These are phyloP conservation scores for Clonostachys rosea DNA, from an alignment of 2,329 filamentous ascomycete species.

Conservation along the genomic window DNA sequence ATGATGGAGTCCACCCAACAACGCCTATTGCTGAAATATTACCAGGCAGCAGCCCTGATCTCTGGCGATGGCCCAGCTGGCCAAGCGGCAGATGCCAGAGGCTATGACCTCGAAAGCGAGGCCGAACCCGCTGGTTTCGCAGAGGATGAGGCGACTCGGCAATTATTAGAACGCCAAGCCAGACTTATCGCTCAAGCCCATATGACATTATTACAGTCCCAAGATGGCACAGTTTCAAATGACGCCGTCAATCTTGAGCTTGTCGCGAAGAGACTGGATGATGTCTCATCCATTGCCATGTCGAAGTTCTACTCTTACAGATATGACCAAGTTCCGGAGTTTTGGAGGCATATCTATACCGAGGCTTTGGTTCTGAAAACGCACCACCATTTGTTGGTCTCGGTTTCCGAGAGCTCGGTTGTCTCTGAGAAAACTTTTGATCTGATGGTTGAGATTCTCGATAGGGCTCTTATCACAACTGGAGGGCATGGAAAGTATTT, in stretches of 20 bases:
- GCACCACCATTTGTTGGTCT: slow-evolving; percentile 22
- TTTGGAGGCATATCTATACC: slow-evolving; percentile 69
- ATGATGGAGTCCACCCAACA: too few species aligned
- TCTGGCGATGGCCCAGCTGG: too few species aligned
- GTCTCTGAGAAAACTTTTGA: slow-evolving; percentile 30
- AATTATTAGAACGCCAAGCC: too few species aligned
- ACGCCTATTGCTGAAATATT: too few species aligned
- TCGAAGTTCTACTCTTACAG: slow-evolving; percentile 66
- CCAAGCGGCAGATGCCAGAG: too few species aligned
- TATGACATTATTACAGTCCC: too few species aligned
- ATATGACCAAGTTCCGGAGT: slow-evolving; percentile 59
- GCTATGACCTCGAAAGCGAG: too few species aligned
- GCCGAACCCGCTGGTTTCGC: too few species aligned
- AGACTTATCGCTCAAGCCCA: too few species aligned
- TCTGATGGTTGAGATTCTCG: slow-evolving; percentile 60
- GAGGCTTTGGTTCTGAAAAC: slow-evolving; percentile 65
- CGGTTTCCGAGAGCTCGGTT: not conserved
- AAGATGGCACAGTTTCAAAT: not conserved
- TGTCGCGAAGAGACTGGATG: slow-evolving; percentile 39
- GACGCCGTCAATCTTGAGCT: slow-evolving; percentile 9
- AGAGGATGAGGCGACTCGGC: too few species aligned
- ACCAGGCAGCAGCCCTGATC: too few species aligned
- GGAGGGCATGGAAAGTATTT: slow-evolving; percentile 53
- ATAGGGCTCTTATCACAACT: slow-evolving; percentile 72
- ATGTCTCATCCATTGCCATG: slow-evolving; percentile 55